phyloP scores from a whole-genome alignment of 805 yeast species.

The Lachancea cidri region DNA sequence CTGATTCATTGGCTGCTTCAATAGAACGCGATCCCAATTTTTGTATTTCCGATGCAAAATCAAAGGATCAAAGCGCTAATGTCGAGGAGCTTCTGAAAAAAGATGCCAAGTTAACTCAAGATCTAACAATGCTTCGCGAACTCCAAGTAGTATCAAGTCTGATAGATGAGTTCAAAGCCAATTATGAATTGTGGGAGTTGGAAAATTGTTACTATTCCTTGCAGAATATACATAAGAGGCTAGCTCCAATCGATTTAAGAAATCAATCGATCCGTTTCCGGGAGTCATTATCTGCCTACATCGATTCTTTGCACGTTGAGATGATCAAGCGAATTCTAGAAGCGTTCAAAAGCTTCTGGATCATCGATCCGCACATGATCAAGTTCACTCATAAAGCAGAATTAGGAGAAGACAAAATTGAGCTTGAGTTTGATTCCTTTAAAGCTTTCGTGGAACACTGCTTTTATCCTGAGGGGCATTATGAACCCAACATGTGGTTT shows the following conservation, averaged over 20 bases:
- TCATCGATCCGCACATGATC: constrained; percentile 10
- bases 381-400: constrained; percentile 11
- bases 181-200: constrained; percentile 25
- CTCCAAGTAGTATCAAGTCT: constrained; percentile 20
- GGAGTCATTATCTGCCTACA: constrained; percentile 21
- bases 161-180: constrained; percentile 27
- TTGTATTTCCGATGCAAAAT: constrained; percentile 6
- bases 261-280: constrained; percentile 25
- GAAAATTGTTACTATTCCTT: constrained; percentile 32
- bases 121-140: constrained; percentile 18
- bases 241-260: constrained; percentile 13
- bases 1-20: constrained; percentile 8
- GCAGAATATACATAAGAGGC: constrained; percentile 21
- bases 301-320: constrained; percentile 25
- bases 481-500: constrained; percentile 25
- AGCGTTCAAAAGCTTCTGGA: constrained; percentile 24
- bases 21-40: constrained; percentile 21
- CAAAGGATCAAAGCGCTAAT: neutral
- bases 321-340: constrained; percentile 17
- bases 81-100: constrained; percentile 11
- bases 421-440: constrained; percentile 18
- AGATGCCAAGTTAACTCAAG: constrained; percentile 18
- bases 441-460: constrained; percentile 14
- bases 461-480: constrained; percentile 14
- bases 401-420: constrained; percentile 11